These are phyloP conservation scores for Trametes sanguinea DNA, from an alignment of 768 basidiomycete species.

Conservation along the genomic window DNA sequence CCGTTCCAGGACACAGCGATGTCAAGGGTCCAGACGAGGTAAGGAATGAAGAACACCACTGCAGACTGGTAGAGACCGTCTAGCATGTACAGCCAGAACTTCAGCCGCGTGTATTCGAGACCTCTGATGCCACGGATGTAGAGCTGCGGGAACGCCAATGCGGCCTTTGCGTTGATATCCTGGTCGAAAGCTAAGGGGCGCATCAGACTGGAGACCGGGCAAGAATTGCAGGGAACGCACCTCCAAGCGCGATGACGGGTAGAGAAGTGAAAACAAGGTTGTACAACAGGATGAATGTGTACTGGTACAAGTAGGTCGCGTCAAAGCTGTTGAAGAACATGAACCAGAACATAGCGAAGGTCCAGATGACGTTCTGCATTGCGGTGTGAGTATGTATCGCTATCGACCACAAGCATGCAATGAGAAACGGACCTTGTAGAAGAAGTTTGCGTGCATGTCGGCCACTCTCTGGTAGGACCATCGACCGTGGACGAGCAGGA, in stretches of 20 bases:
- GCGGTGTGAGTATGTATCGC: too few relatives aligned
- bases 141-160: constrained; percentile 92
- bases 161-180: constrained; percentile 88
- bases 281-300: constrained; percentile 90
- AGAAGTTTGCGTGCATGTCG: constrained; percentile 97
- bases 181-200: constrained; percentile 79
- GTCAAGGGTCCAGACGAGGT: constrained; percentile 67
- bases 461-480: constrained; percentile 97
- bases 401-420: not conserved
- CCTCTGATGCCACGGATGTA: constrained; percentile 94
- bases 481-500: constrained; percentile 91
- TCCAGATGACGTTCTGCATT: constrained; percentile 85
- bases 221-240: constrained; percentile 42
- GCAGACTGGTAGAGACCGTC: constrained; percentile 94
- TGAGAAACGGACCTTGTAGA: constrained; percentile 82
- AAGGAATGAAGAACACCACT: constrained; percentile 87
- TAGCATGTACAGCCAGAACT: constrained; percentile 94
- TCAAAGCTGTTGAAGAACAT: constrained; percentile 93
- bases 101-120: constrained; percentile 85
- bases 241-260: constrained; percentile 88
- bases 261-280: constrained; percentile 93
- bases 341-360: constrained; percentile 92
- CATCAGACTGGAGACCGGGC: not conserved
- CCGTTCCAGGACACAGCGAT: constrained; percentile 75
- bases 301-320: constrained; percentile 92